Evolutionary conservation across 2,329 filamentous ascomycete species (phyloP).

Genomic region (Neopestalotiopsis sp.): DNA sequence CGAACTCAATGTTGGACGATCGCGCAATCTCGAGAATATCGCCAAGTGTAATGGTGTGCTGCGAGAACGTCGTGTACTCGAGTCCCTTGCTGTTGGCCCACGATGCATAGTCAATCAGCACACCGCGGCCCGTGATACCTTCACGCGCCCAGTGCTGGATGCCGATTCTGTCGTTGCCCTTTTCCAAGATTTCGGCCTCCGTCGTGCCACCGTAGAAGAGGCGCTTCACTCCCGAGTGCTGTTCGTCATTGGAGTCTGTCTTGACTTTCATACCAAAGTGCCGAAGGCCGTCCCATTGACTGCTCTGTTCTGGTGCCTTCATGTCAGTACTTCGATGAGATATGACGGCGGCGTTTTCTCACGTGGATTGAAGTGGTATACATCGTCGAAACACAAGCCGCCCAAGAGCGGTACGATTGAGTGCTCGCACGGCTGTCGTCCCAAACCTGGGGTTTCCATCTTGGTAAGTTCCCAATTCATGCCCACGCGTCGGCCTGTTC

Average conservation of each 20-base stretch:
- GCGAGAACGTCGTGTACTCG: conserved; percentile 45
- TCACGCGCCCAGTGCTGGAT: conserved; percentile 54
- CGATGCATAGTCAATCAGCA: conserved; percentile 55
- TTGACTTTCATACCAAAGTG: conserved; percentile 43
- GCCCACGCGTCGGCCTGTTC: conserved; percentile 54
- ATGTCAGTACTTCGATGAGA: neutral
- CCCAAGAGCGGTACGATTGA: conserved; percentile 54
- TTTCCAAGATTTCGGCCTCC: conserved; percentile 49
- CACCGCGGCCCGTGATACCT: conserved; percentile 56
- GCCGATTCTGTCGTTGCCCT: conserved; percentile 49
- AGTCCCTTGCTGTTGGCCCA: conserved; percentile 49
- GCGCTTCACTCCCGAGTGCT: conserved; percentile 33
- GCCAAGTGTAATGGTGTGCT: conserved; percentile 40
- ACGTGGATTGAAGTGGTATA: conserved; percentile 56
- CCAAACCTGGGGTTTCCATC: conserved; percentile 59
- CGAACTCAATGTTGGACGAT: conserved; percentile 49
- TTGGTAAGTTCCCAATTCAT: conserved; percentile 63
- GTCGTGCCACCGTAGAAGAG: conserved; percentile 57
- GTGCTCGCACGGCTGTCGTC: conserved; percentile 55
- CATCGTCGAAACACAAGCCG: conserved; percentile 54
- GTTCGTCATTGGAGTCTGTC: neutral
- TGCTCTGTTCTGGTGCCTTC: conserved; percentile 46
- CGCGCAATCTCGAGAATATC: conserved; percentile 41
- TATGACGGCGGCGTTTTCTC: conserved; percentile 22
- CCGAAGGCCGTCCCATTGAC: conserved; percentile 57